Percentiles rank a stretch among this genome's conserved stretches.
These are phyloP conservation scores for Onygena corvina DNA, from an alignment of 2,329 filamentous ascomycete genomes.

Conservation along the genomic window DNA sequence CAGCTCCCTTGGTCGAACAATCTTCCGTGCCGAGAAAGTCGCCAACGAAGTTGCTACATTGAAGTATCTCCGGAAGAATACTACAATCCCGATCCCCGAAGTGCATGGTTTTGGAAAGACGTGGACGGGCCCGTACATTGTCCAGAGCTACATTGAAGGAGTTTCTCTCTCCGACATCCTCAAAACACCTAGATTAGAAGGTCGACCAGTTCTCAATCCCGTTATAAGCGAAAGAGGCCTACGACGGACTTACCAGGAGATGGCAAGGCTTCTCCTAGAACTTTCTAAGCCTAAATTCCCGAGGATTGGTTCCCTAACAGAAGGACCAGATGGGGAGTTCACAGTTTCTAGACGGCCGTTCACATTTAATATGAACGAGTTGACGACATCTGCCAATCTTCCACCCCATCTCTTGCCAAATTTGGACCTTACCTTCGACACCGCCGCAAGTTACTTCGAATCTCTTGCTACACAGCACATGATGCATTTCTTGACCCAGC, in stretches of 20 bases:
- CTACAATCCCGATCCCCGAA: constrained; percentile 19
- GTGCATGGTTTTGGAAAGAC: constrained; percentile 19
- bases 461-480: constrained; percentile 13
- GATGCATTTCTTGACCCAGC: constrained; percentile 30
- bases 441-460: constrained; percentile 12
- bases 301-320: constrained; percentile 14
- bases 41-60: constrained; percentile 21
- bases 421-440: constrained; percentile 7
- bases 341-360: constrained; percentile 11
- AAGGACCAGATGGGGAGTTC: constrained; percentile 9
- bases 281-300: constrained; percentile 15
- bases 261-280: constrained; percentile 15
- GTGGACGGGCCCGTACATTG: constrained; percentile 22
- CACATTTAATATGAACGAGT: constrained; percentile 14
- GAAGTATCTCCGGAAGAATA: constrained; percentile 20
- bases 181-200: constrained; percentile 13
- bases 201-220: constrained; percentile 14
- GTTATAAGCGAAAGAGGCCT: constrained; percentile 13
- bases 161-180: constrained; percentile 18
- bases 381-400: constrained; percentile 10
- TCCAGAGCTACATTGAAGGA: constrained; percentile 19
- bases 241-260: constrained; percentile 14
- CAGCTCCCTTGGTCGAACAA: constrained; percentile 19
- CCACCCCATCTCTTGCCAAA: constrained; percentile 7
- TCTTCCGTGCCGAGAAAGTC: constrained; percentile 23